These are phyloP conservation scores for Venturiaceae sp. DNA, from an alignment of 2,329 filamentous ascomycete genomes.

Conservation along the genomic window DNA sequence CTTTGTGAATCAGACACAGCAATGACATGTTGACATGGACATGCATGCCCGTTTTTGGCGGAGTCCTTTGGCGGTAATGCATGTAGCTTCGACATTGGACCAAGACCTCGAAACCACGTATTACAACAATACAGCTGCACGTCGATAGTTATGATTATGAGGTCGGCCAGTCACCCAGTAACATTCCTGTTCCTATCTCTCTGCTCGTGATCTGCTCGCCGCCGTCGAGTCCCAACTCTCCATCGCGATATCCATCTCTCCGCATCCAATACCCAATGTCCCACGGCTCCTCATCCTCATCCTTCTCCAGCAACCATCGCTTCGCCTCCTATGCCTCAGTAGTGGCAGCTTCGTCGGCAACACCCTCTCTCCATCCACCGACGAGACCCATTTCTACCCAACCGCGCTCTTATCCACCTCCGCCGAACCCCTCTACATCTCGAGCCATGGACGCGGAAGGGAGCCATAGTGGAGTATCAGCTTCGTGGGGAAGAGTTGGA, in stretches of 20 bases:
- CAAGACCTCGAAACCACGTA: background rate
- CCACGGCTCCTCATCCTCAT: background rate
- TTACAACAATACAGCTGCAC: background rate
- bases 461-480: background rate
- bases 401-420: background rate
- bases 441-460: constrained; percentile 8
- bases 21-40: too few species aligned
- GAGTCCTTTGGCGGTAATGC: too few species aligned
- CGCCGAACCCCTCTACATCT: constrained; percentile 4
- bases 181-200: background rate
- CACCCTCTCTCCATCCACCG: background rate
- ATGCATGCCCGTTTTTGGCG: too few species aligned
- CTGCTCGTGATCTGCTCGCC: background rate
- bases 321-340: background rate
- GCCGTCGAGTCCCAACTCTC: background rate
- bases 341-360: background rate
- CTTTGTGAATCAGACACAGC: too few species aligned
- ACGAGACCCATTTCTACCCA: background rate
- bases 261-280: background rate
- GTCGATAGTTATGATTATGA: background rate
- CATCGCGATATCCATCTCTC: background rate
- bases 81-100: too few species aligned
- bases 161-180: background rate
- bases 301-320: background rate
- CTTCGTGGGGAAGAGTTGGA: background rate